A percentile compares a stretch with the other conserved stretches of the same genome.
These are phyloP conservation scores for Pyrenochaeta sp. DNA, from an alignment of 2,329 filamentous ascomycete species.

Conservation along the genomic window DNA sequence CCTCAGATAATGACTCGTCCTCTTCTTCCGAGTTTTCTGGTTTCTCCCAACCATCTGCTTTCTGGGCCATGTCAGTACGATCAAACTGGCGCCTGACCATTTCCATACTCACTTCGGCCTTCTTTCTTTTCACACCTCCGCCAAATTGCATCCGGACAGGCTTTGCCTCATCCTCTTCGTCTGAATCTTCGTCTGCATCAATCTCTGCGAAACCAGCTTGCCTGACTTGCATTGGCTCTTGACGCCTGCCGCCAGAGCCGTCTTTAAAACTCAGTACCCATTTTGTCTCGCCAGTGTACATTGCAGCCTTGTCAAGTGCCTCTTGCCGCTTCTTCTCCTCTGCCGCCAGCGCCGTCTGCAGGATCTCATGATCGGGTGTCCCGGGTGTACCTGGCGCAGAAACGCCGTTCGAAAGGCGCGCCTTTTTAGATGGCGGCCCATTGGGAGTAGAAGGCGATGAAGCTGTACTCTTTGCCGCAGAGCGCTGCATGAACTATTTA, in stretches of 20 bases:
- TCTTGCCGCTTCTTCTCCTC: slow-evolving; percentile 71
- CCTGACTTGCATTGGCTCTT: slow-evolving; percentile 61
- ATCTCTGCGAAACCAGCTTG: slow-evolving; percentile 67
- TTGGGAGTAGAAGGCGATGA: slow-evolving; percentile 60
- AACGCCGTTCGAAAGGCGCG: slow-evolving; percentile 61
- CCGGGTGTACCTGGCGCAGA: slow-evolving; percentile 38
- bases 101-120: slow-evolving; percentile 13
- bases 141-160: slow-evolving; percentile 60
- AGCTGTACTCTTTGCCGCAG: slow-evolving; percentile 67
- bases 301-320: slow-evolving; percentile 67
- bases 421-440: slow-evolving; percentile 69
- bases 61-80: slow-evolving; percentile 30
- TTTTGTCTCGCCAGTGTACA: slow-evolving; percentile 72
- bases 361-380: slow-evolving; percentile 62
- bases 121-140: slow-evolving; percentile 54
- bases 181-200: slow-evolving; percentile 51
- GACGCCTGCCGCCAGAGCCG: slow-evolving; percentile 48
- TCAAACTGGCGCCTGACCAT: neutral
- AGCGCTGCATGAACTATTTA: slow-evolving; percentile 85
- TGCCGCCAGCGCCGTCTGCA: slow-evolving; percentile 70
- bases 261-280: slow-evolving; percentile 74
- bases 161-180: slow-evolving; percentile 35
- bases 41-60: slow-evolving; percentile 25
- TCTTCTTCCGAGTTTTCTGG: slow-evolving; percentile 35
- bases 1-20: slow-evolving; percentile 44